Conservation (phyloP, 805 yeast species). For the Metschnikowia aberdeeniae region DNA sequence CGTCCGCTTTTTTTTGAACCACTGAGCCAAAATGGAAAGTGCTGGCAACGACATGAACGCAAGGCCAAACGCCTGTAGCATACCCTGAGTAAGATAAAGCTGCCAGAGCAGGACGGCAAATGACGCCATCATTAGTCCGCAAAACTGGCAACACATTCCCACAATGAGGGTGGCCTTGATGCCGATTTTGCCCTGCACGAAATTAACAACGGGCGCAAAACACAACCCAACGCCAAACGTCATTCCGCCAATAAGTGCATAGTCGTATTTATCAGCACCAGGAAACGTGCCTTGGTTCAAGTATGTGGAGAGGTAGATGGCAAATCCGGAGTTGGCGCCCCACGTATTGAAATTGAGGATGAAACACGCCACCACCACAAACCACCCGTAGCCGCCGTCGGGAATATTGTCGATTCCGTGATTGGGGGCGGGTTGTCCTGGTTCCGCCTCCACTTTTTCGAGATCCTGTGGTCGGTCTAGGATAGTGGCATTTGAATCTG, state of each 20-base stretch:
- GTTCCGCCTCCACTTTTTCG: neutral
- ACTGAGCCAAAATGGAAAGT: conserved; percentile 58
- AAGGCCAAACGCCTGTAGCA: conserved; percentile 53
- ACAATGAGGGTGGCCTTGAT: conserved; percentile 42
- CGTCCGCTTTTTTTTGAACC: conserved; percentile 63
- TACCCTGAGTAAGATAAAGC: conserved; percentile 63
- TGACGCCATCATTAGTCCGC: conserved; percentile 57
- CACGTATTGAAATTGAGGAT: conserved; percentile 57
- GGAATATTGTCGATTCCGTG: conserved; percentile 12
- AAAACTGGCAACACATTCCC: conserved; percentile 51
- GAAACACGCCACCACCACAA: conserved; percentile 48
- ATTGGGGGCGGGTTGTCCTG: neutral
- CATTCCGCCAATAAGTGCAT: conserved; percentile 65
- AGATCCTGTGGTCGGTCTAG: neutral
- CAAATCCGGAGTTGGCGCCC: conserved; percentile 71
- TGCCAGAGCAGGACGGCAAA: conserved; percentile 61
- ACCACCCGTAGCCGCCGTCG: conserved; percentile 73
- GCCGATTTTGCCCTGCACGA: conserved; percentile 47
- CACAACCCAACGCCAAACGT: conserved; percentile 59
- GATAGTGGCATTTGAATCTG: neutral
- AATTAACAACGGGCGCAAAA: conserved; percentile 51
- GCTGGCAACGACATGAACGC: conserved; percentile 59
- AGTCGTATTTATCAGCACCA: conserved; percentile 56
- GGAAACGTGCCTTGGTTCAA: conserved; percentile 44
- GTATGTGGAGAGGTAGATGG: conserved; percentile 59